phyloP scores from a whole-genome alignment of 2,329 filamentous ascomycete genomes.

The Penicillium psychrosexuale region DNA sequence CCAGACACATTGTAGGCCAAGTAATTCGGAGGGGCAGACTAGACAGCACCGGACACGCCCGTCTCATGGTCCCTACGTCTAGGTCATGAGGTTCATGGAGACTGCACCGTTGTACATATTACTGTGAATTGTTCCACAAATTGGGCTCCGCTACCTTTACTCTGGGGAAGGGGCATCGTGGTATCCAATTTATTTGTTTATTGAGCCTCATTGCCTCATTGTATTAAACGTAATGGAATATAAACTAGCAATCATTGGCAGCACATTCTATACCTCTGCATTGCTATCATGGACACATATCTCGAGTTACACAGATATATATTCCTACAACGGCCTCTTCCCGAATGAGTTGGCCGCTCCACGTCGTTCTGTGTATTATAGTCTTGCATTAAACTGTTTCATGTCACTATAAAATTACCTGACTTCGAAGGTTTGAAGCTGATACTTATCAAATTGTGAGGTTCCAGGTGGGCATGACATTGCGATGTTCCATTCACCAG shows the following conservation, averaged over 20 bases:
- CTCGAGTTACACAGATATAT: neutral
- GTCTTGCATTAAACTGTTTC: neutral
- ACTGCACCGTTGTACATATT: neutral
- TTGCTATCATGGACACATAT: neutral
- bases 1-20: neutral
- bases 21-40: neutral
- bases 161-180: neutral
- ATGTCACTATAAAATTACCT: neutral
- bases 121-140: neutral
- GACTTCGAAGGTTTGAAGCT: neutral
- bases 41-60: neutral
- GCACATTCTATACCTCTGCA: no score
- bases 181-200: neutral
- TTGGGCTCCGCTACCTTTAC: neutral
- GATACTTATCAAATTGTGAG: no score
- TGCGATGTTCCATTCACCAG: no score
- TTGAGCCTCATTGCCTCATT: neutral
- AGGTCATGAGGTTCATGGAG: neutral
- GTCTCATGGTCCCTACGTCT: neutral
- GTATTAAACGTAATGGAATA: neutral
- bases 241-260: neutral
- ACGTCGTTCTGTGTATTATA: neutral
- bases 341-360: neutral
- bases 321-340: neutral
- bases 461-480: no score